Conservation (phyloP, 2,329 filamentous ascomycete genomes). For the Neospermospora avenae region DNA sequence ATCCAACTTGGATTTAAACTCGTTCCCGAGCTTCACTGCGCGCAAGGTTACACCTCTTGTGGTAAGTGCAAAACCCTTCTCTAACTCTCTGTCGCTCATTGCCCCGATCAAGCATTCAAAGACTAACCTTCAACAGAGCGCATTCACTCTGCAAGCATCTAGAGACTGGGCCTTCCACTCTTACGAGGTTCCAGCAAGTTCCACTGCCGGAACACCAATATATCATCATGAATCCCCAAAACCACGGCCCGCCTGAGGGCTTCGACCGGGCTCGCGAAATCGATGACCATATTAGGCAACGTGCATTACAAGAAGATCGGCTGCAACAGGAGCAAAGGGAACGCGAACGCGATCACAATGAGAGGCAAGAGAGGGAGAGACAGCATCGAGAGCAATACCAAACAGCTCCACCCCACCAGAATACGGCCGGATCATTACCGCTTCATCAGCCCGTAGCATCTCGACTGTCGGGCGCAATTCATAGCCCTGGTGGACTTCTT, state of each 20-base stretch:
- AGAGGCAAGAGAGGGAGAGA: constrained; percentile 53
- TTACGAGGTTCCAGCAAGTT: background rate
- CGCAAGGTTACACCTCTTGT: background rate
- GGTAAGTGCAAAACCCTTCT: background rate
- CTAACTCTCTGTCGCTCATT: background rate
- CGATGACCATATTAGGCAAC: constrained; percentile 51
- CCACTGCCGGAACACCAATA: background rate
- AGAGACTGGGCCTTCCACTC: background rate
- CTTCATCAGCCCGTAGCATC: constrained; percentile 93
- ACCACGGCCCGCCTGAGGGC: constrained; percentile 30
- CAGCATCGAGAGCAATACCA: constrained; percentile 63
- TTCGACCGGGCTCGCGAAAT: constrained; percentile 42
- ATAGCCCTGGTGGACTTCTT: constrained; percentile 86
- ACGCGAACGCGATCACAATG: constrained; percentile 41
- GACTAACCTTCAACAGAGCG: background rate
- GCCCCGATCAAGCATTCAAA: background rate
- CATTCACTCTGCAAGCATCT: background rate
- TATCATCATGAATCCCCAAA: constrained; percentile 32
- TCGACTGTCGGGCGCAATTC: constrained; percentile 75
- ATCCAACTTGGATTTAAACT: background rate
- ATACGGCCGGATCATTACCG: constrained; percentile 81
- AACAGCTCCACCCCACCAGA: constrained; percentile 71
- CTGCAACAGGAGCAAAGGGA: constrained; percentile 39
- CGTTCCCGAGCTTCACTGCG: background rate
- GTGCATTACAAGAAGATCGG: constrained; percentile 55